phyloP scores from a whole-genome alignment of 495 filamentous ascomycete species.

The Pseudevernia furfuracea region DNA sequence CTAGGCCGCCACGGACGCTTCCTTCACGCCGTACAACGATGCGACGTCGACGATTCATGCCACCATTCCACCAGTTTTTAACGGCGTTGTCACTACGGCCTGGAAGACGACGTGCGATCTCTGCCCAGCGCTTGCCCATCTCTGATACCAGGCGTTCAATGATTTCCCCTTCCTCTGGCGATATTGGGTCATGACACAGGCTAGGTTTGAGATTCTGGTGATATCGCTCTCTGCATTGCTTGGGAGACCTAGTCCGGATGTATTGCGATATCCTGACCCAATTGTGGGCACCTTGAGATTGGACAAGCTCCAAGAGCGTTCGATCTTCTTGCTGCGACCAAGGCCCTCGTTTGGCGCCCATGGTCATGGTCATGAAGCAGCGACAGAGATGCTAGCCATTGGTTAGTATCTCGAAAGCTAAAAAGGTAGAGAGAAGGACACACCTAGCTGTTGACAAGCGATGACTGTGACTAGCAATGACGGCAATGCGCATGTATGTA shows the following conservation, averaged over 20 bases:
- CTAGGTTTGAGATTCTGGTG: conserved; percentile 92
- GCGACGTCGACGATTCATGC: conserved; percentile 62
- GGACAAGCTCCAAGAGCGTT: conserved; percentile 63
- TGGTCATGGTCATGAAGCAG: conserved; percentile 24
- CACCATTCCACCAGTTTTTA: conserved; percentile 99
- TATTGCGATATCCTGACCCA: conserved; percentile 83
- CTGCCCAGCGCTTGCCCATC: conserved; percentile 89
- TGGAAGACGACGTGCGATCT: conserved; percentile 78
- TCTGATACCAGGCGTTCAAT: conserved; percentile 77
- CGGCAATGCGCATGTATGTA: conserved; percentile 1
- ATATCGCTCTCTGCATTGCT: conserved; percentile 93
- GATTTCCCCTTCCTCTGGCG: conserved; percentile 71
- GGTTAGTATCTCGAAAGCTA: background rate
- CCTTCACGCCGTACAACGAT: conserved; percentile 23
- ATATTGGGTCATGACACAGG: conserved; percentile 87
- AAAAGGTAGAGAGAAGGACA: background rate
- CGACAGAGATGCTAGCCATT: background rate
- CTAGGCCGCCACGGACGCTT: conserved; percentile 9
- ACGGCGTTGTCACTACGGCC: conserved; percentile 96
- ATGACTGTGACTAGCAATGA: conserved; percentile 3
- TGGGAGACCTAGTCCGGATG: conserved; percentile 73
- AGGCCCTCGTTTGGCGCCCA: conserved; percentile 66
- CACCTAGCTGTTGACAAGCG: conserved; percentile 1
- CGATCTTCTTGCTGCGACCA: conserved; percentile 82
- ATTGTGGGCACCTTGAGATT: conserved; percentile 71